phyloP scores from a whole-genome alignment of 331 rosid genomes.

The Telfairia occidentalis region DNA sequence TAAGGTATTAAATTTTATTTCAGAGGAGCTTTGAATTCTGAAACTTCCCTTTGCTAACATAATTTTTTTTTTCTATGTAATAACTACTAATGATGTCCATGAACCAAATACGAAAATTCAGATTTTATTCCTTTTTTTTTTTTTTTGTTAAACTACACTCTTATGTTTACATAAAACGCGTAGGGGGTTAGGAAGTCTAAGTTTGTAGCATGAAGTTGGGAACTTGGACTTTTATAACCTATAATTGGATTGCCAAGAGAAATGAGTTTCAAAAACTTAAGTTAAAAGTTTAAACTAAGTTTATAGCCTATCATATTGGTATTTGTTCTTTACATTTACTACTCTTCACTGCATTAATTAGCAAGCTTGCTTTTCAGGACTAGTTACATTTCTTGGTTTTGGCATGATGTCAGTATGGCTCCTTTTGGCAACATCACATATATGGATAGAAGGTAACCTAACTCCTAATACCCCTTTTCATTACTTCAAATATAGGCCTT shows the following conservation, averaged over 20 bases:
- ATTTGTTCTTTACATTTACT: slow-evolving; percentile 6
- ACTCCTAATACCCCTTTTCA: background rate
- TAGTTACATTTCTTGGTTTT: too few species aligned
- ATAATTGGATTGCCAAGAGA: background rate
- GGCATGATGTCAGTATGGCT: slow-evolving; percentile 78
- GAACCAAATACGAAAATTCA: background rate
- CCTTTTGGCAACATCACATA: slow-evolving; percentile 58
- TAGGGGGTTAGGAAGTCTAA: background rate
- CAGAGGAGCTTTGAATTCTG: background rate
- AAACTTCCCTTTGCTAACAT: background rate
- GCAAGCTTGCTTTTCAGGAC: slow-evolving; percentile 9
- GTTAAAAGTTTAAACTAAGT: background rate
- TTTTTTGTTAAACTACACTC: background rate
- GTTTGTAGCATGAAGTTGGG: background rate
- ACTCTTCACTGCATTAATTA: background rate
- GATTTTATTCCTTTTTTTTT: background rate
- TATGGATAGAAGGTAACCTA: slow-evolving; percentile 31
- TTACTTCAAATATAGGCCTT: background rate
- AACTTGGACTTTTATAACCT: background rate
- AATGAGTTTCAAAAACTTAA: background rate
- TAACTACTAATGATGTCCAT: background rate
- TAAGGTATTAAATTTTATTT: slow-evolving; percentile 32
- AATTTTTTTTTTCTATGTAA: background rate
- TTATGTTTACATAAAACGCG: background rate
- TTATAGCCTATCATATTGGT: background rate